Evolutionary conservation across 306 rosid genomes (phyloP), one percentile per base, ranked within the genome.

Genomic region (Biancaea sappan): DNA sequence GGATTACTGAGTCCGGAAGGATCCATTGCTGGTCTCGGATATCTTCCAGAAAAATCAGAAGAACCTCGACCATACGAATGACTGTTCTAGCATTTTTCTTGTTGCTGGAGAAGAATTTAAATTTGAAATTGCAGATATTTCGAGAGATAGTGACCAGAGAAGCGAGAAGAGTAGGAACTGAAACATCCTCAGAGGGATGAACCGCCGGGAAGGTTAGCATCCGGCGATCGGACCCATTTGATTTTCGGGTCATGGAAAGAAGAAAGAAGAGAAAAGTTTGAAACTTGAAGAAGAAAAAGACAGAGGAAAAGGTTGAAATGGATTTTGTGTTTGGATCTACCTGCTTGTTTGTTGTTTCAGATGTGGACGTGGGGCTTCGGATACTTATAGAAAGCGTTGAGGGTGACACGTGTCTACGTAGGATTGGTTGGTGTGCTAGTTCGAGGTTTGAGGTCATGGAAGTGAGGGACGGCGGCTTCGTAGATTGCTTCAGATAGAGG

Each of bases 201-300:
- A 94, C 88, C 64, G 89, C 98, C 86, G 96, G 91, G n/a, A 22
- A 88, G 0, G 82, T 79, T 4, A 94, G 77, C 4, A 85, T 43
- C 89, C 96, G 94, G 75, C 98, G 98, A 72, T 15, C 79, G 35
- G 84, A 84, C 22, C 75, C 86, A n/a, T 47, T 76, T 15, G 21
- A 31, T 12, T 21, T 78, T 4, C 14, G 76, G 76, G 80, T 82
- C 98, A 94, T 92, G 66, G 78, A 74, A 35, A 11, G 1, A 57
- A 73, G 1, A 8, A 32, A 43, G 12, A 61, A 64, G 59, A 24
- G 22, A 21, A 18, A 53, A 7, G 14, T 6, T 8, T 5, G 41
- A 11, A 21, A 38, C 28, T 60, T 8, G 16, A 2, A 71, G 21
- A n/a, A 16, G 4, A 38, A 40, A 13, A 48, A 1, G 26, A 14